phyloP scores from a whole-genome alignment of 176 grass and related monocot species.

The Eragrostis curvula region DNA sequence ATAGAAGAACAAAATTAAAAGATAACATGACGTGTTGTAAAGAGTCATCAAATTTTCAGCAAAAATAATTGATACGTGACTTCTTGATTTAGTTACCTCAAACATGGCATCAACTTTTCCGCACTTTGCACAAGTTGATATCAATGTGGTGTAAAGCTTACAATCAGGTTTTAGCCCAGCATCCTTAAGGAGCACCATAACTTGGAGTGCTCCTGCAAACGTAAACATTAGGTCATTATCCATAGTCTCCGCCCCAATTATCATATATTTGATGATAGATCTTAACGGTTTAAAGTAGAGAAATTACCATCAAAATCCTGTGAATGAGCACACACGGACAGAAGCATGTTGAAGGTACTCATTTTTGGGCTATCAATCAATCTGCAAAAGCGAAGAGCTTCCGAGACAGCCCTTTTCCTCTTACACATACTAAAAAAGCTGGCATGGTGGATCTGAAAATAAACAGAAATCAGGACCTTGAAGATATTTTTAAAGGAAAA shows the following conservation, averaged over 20 bases:
- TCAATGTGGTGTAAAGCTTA: constrained; percentile 95
- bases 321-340: constrained; percentile 92
- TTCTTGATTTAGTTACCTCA: constrained; percentile 62
- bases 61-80: constrained; percentile 11
- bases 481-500: background rate
- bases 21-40: constrained; percentile 17
- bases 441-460: constrained; percentile 85
- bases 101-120: constrained; percentile 99
- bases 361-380: constrained; percentile 83
- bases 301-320: constrained; percentile 87
- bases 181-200: constrained; percentile 93
- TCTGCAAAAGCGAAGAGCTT: constrained; percentile 82
- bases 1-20: constrained; percentile 23
- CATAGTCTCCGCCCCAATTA: constrained; percentile 23
- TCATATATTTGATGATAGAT: constrained; percentile 29
- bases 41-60: constrained; percentile 31
- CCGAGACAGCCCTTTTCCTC: constrained; percentile 68
- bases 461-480: constrained; percentile 37
- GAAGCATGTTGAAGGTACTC: constrained; percentile 99
- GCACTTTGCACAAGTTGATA: constrained; percentile 94
- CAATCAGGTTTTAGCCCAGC: constrained; percentile 92
- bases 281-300: constrained; percentile 16
- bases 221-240: constrained; percentile 28
- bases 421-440: constrained; percentile 93
- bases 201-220: constrained; percentile 80